A percentile compares a stretch with the other conserved stretches of the same genome.
phyloP scores from a whole-genome alignment of 169 alveolate genomes.

The Cytauxzoon felis region DNA sequence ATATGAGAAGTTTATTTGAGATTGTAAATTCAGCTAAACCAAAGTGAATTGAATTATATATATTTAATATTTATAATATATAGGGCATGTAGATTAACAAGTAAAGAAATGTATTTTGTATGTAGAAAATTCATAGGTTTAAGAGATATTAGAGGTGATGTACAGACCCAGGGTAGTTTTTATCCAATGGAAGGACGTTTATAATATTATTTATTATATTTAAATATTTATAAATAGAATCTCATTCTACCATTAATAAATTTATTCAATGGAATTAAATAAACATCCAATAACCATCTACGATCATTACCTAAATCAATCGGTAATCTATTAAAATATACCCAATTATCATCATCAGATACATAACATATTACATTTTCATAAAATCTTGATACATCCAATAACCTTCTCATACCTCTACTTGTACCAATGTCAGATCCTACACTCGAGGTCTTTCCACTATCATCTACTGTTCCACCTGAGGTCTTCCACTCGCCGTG shows the following conservation, averaged over 20 bases:
- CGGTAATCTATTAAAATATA: conserved; percentile 35
- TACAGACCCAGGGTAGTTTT: conserved; percentile 70
- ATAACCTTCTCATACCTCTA: no score
- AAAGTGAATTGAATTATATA: conserved; percentile 2
- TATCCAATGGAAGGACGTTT: conserved; percentile 68
- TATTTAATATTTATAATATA: conserved; percentile 1
- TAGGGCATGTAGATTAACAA: conserved; percentile 70
- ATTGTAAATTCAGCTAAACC: conserved; percentile 72
- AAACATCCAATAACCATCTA: conserved; percentile 36
- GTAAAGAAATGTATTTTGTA: conserved; percentile 72
- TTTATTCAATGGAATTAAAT: conserved; percentile 15
- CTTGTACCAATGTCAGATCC: no score
- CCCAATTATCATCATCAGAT: conserved; percentile 41
- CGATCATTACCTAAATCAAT: neutral
- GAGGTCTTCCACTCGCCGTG: no score
- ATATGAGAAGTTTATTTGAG: conserved; percentile 64
- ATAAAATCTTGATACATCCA: no score
- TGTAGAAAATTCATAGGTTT: conserved; percentile 71
- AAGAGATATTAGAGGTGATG: conserved; percentile 64
- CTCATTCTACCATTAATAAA: conserved; percentile 24
- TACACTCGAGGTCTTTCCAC: no score
- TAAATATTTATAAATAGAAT: conserved; percentile 9
- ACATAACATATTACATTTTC: conserved; percentile 19
- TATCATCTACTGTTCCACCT: no score
- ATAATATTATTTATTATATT: conserved; percentile 1